Evolutionary conservation across 2,329 filamentous ascomycete species (phyloP).

Genomic region (Claviceps capensis): DNA sequence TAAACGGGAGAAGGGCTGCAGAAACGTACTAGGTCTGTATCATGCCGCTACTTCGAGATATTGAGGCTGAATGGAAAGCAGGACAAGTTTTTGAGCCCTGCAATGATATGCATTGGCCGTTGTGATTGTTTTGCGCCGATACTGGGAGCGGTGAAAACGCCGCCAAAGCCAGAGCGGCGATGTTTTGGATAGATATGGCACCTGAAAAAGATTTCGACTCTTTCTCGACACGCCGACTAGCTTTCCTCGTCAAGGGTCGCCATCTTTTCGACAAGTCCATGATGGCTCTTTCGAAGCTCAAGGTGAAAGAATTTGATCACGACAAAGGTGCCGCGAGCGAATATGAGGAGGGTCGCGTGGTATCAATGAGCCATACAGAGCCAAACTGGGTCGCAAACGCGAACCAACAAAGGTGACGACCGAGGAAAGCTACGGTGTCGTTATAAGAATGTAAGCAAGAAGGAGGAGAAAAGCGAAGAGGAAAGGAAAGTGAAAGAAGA

Average conservation of each 20-base stretch:
- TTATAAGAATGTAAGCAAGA: constrained; percentile 21
- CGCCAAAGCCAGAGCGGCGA: constrained; percentile 13
- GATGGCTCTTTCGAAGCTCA: neutral
- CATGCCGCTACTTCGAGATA: constrained; percentile 49
- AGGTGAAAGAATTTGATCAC: neutral
- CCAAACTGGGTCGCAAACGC: neutral
- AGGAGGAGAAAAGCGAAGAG: constrained; percentile 8
- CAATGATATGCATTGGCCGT: constrained; percentile 47
- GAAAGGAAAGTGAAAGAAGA: constrained; percentile 13
- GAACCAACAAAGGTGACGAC: neutral
- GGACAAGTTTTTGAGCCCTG: constrained; percentile 55
- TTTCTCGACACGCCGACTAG: neutral
- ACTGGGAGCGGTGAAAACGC: constrained; percentile 16
- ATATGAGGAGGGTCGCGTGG: neutral
- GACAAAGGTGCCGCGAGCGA: neutral
- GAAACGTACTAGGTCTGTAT: constrained; percentile 49
- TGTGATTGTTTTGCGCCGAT: constrained; percentile 20
- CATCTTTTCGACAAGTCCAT: neutral
- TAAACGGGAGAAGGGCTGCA: neutral
- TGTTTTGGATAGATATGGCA: neutral
- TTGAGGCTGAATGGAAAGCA: constrained; percentile 57
- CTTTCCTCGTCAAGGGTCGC: neutral
- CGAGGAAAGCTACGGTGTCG: constrained; percentile 15
- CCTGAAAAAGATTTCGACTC: neutral
- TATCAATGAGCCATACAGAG: constrained; percentile 4